Percentiles rank a stretch among this genome's conserved stretches.
These are phyloP conservation scores for Ustilago crameri DNA, from an alignment of 1,284 basidiomycete genomes.

Conservation along the genomic window DNA sequence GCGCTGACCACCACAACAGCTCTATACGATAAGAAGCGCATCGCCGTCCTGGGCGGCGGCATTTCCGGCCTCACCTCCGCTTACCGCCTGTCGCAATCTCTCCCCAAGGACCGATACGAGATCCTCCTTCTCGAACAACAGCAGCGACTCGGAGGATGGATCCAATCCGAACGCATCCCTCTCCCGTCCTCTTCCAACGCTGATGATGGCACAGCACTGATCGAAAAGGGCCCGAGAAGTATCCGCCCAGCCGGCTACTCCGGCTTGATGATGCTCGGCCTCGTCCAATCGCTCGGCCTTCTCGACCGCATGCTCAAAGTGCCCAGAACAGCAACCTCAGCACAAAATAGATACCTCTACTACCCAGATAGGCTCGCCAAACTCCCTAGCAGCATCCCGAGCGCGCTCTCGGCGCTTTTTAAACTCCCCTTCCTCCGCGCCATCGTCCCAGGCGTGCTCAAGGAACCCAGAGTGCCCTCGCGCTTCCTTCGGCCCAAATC, in stretches of 20 bases:
- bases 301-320: conserved; percentile 75
- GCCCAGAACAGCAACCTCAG: conserved; percentile 76
- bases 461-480: conserved; percentile 73
- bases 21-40: conserved; percentile 32
- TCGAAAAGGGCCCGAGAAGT: conserved; percentile 62
- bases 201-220: conserved; percentile 35
- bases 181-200: conserved; percentile 11
- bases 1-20: conserved; percentile 14
- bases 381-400: conserved; percentile 71
- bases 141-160: conserved; percentile 82
- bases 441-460: conserved; percentile 64
- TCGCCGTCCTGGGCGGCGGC: conserved; percentile 81
- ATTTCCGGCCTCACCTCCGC: conserved; percentile 84
- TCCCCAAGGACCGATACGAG: conserved; percentile 71
- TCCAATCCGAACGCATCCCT: conserved; percentile 75
- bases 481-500: conserved; percentile 69
- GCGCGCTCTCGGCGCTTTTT: conserved; percentile 64
- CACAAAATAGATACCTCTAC: conserved; percentile 79
- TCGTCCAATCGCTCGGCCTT: conserved; percentile 80
- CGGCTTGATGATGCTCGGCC: conserved; percentile 74
- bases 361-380: conserved; percentile 72
- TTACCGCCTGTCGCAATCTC: conserved; percentile 78
- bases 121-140: conserved; percentile 80
- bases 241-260: conserved; percentile 59
- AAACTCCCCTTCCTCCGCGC: conserved; percentile 55